Evolutionary conservation across 2,329 filamentous ascomycete species (phyloP).

Genomic region (Lecanosticta acicola): DNA sequence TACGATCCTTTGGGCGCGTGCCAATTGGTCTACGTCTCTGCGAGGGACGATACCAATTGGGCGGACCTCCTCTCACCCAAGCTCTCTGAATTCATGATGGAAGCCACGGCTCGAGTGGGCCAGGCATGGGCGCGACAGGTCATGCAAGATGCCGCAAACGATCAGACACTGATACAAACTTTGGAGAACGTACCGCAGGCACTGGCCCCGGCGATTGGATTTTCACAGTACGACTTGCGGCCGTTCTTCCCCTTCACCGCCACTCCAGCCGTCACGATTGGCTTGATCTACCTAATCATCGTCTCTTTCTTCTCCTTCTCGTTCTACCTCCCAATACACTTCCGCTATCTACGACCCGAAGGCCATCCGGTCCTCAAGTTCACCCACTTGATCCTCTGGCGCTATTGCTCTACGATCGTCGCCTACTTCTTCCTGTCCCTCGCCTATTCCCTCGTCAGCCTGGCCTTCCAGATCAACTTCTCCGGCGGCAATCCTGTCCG

Average conservation of each 20-base stretch:
- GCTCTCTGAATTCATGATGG: slow-evolving; percentile 43
- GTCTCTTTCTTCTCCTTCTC: slow-evolving; percentile 61
- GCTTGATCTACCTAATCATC: slow-evolving; percentile 63
- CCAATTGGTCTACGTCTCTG: slow-evolving; percentile 52
- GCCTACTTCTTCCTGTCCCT: slow-evolving; percentile 59
- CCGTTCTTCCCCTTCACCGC: slow-evolving; percentile 53
- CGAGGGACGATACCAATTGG: slow-evolving; percentile 53
- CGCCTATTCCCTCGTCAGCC: slow-evolving; percentile 57
- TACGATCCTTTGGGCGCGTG: slow-evolving; percentile 57
- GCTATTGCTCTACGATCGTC: slow-evolving; percentile 50
- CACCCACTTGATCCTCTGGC: slow-evolving; percentile 54
- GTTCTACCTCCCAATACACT: slow-evolving; percentile 59
- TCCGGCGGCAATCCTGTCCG: slow-evolving; percentile 39
- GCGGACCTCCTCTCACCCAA: slow-evolving; percentile 50
- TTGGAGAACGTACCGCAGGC: slow-evolving; percentile 48
- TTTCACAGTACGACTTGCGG: slow-evolving; percentile 52
- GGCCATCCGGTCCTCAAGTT: slow-evolving; percentile 55
- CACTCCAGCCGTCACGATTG: slow-evolving; percentile 56
- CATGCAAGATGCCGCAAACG: slow-evolving; percentile 37
- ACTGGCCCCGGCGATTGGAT: slow-evolving; percentile 52
- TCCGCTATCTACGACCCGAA: slow-evolving; percentile 49
- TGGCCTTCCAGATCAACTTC: slow-evolving; percentile 61
- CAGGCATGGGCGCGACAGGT: slow-evolving; percentile 40
- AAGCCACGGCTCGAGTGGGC: slow-evolving; percentile 47
- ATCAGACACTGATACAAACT: slow-evolving; percentile 37